Evolutionary conservation across 2,329 filamentous ascomycete genomes (phyloP).

Genomic region (Colletotrichum sp.): DNA sequence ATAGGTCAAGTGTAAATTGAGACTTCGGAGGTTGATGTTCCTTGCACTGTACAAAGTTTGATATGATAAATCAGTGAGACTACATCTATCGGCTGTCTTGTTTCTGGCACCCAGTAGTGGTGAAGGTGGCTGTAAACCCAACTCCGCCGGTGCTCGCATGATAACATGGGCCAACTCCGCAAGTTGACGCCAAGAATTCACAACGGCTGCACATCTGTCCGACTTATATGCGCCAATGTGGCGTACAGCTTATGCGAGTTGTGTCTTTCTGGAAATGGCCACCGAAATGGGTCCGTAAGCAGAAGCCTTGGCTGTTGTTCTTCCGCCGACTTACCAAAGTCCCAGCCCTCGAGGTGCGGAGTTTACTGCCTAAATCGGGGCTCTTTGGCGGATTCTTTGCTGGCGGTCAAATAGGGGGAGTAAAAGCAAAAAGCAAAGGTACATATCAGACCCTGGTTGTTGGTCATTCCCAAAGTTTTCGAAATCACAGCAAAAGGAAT

Average conservation of each 20-base stretch:
- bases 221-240: not conserved
- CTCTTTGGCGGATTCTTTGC: fast-evolving
- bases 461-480: too few relatives aligned
- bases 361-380: fast-evolving
- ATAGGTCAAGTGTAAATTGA: fast-evolving
- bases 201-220: fast-evolving
- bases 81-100: not conserved
- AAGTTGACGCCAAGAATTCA: not conserved
- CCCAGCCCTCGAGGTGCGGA: not conserved
- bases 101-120: not conserved
- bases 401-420: not conserved
- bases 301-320: not conserved
- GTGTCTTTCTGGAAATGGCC: fast-evolving
- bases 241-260: not conserved
- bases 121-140: not conserved
- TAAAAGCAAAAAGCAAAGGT: fast-evolving
- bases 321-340: not conserved
- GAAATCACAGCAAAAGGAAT: too few relatives aligned
- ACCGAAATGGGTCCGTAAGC: not conserved
- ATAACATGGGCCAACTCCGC: not conserved
- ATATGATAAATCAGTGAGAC: not conserved
- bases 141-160: not conserved
- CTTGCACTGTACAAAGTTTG: not conserved
- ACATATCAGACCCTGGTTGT: fast-evolving
- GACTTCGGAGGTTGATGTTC: not conserved